Conservation (phyloP, 306 rosid genomes). For the Glycine latifolia region DNA sequence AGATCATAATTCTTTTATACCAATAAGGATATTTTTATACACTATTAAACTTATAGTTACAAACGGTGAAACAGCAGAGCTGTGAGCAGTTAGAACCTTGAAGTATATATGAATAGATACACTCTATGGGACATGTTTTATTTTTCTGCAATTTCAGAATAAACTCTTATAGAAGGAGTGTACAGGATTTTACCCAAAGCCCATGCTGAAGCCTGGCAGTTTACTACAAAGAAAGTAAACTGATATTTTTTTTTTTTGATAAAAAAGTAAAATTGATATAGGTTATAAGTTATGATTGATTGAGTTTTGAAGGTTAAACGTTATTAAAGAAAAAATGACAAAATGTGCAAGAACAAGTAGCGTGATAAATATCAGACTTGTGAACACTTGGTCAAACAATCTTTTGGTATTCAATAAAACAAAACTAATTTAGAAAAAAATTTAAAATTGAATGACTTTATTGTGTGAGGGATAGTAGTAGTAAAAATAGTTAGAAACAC, state of each 20-base stretch:
- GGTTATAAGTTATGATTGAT: background rate
- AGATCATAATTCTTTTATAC: constrained; percentile 8
- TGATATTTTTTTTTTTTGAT: background rate
- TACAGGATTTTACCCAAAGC: background rate
- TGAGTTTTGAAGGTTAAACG: background rate
- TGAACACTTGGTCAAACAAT: background rate
- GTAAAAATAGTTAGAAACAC: background rate
- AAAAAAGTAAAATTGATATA: background rate
- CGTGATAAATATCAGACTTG: background rate
- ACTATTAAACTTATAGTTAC: constrained; percentile 5
- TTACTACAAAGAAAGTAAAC: background rate
- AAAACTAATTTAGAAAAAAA: background rate
- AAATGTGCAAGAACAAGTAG: constrained; percentile 8
- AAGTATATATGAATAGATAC: constrained; percentile 8
- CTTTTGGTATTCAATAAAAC: constrained; percentile 14
- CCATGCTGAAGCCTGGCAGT: background rate
- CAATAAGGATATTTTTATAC: background rate
- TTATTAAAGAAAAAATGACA: background rate
- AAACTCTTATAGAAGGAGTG: background rate
- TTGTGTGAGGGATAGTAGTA: background rate
- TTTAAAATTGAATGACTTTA: background rate
- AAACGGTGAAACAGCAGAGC: constrained; percentile 21
- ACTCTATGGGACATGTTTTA: background rate
- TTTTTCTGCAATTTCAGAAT: background rate
- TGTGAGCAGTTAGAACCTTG: constrained; percentile 7